Percentiles rank a stretch among this genome's conserved stretches.
Evolutionary conservation across 108 stramenopile species (phyloP).

Genomic region (Pseudonitzschia delicatissima): DNA sequence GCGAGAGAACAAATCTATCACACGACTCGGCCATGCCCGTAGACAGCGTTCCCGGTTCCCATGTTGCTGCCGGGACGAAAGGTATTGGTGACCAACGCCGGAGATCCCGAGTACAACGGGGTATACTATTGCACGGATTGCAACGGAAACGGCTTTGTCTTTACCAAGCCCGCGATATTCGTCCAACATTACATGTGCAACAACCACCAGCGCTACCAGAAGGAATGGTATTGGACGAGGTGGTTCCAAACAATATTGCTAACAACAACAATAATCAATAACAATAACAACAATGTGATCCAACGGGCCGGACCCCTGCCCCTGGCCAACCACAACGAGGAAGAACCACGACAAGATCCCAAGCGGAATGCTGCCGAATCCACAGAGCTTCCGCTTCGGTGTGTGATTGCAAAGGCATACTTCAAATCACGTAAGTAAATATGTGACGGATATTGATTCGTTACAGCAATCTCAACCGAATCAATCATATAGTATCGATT

Average conservation of each 20-base stretch:
- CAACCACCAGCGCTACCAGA: not conserved
- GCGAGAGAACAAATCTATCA: slow-evolving; percentile 79
- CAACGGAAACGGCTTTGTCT: slow-evolving; percentile 60
- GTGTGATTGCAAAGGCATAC: too few species aligned
- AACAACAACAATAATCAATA: not conserved
- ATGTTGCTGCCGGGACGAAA: slow-evolving; percentile 53
- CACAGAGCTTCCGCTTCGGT: too few species aligned
- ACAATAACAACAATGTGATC: not conserved
- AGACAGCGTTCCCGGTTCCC: slow-evolving; percentile 73
- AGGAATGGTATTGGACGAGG: not conserved
- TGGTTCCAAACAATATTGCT: slow-evolving; percentile 10
- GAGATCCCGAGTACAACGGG: slow-evolving; percentile 80
- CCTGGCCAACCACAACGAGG: not conserved
- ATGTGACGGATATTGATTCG: not conserved
- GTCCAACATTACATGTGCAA: slow-evolving; percentile 14
- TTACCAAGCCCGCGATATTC: slow-evolving; percentile 72
- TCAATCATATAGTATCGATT: not conserved
- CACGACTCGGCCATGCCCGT: too few species aligned
- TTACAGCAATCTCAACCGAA: not conserved
- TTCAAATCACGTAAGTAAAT: not conserved
- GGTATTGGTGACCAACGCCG: slow-evolving; percentile 52
- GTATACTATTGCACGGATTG: slow-evolving; percentile 78
- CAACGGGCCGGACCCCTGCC: not conserved
- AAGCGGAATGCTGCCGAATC: not conserved
- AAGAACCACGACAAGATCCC: not conserved